Conservation (phyloP, 768 basidiomycete genomes). For the Megacollybia marginata region DNA sequence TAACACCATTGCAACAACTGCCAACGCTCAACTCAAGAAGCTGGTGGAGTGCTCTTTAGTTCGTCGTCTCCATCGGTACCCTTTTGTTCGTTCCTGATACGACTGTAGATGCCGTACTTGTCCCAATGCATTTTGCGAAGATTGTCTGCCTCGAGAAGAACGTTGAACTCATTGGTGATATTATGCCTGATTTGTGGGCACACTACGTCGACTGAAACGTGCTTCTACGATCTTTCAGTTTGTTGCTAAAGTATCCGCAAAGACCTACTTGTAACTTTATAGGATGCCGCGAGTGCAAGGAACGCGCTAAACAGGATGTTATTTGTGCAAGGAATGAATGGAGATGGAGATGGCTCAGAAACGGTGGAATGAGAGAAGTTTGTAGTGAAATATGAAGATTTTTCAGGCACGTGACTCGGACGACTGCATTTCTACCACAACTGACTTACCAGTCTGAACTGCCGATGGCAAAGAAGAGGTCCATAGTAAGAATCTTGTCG, state of each 20-base stretch:
- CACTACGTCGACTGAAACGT: background rate
- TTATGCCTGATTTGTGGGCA: conserved; percentile 51
- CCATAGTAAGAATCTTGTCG: too few relatives aligned
- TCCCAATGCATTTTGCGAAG: conserved; percentile 52
- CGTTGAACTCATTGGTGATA: conserved; percentile 44
- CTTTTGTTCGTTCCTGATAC: background rate
- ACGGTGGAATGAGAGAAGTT: conserved; percentile 1
- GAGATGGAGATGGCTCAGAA: conserved; percentile 31
- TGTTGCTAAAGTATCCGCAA: conserved; percentile 30
- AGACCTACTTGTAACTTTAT: conserved; percentile 37
- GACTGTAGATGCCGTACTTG: conserved; percentile 48
- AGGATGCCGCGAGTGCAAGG: conserved; percentile 40
- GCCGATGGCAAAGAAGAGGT: too few relatives aligned
- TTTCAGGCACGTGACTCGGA: too few relatives aligned
- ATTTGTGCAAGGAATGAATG: conserved; percentile 29
- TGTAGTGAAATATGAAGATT: too few relatives aligned
- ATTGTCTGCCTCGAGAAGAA: conserved; percentile 47
- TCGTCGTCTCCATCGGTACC: conserved; percentile 15
- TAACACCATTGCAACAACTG: conserved; percentile 48
- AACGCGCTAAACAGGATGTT: conserved; percentile 27
- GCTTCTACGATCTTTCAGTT: conserved; percentile 18
- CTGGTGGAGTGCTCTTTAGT: conserved; percentile 56
- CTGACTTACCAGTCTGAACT: too few relatives aligned
- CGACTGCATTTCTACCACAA: too few relatives aligned
- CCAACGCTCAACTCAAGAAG: conserved; percentile 31